Evolutionary conservation across 331 rosid genomes (phyloP).

Genomic region (Telfairia occidentalis): DNA sequence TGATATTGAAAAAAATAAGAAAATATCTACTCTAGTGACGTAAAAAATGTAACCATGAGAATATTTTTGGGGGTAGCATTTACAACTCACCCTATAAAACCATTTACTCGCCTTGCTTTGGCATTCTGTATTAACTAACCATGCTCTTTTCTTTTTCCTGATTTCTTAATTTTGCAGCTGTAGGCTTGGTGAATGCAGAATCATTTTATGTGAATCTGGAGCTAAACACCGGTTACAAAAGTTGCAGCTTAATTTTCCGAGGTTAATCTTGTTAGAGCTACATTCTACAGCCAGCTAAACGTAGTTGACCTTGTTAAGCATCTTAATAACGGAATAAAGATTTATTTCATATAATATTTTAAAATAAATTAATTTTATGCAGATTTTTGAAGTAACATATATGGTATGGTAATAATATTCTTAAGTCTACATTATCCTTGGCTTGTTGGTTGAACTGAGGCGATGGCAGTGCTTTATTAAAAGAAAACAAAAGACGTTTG

Average conservation of each 20-base stretch:
- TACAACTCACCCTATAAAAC: not conserved
- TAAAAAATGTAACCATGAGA: not conserved
- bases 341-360: not conserved
- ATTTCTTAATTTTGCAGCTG: slow-evolving; percentile 42
- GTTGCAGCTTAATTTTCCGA: slow-evolving; percentile 82
- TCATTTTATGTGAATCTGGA: slow-evolving; percentile 78
- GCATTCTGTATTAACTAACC: not conserved
- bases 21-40: not conserved
- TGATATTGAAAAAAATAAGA: not conserved
- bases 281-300: not conserved
- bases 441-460: not conserved
- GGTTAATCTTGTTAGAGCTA: slow-evolving; percentile 34
- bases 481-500: no score
- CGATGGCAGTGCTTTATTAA: not conserved
- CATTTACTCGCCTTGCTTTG: not conserved
- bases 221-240: slow-evolving; percentile 80
- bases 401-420: not conserved
- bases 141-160: not conserved
- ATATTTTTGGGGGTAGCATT: not conserved
- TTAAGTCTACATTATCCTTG: not conserved
- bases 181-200: slow-evolving; percentile 75
- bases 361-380: not conserved
- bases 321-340: not conserved
- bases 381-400: not conserved
- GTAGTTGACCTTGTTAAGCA: not conserved